Conservation (phyloP, 78 protist species). For the Dictyostelium brefeldianum region DNA sequence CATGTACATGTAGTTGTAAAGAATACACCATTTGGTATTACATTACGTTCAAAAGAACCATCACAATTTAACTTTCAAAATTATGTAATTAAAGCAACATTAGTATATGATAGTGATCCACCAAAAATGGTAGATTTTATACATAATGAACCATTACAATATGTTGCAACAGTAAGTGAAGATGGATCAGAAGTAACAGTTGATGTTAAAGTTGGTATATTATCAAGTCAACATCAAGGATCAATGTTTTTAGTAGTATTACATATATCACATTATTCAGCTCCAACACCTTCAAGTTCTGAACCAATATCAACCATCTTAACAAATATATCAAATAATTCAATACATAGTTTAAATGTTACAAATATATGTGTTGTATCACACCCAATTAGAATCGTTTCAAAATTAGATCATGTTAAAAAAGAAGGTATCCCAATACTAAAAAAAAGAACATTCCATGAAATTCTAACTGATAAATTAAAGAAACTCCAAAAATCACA, state of each 20-base stretch:
- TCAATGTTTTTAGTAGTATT: slow-evolving; percentile 60
- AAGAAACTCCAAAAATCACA: slow-evolving; percentile 54
- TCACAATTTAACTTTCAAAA: slow-evolving; percentile 47
- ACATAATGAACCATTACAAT: slow-evolving; percentile 74
- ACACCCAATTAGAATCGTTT: slow-evolving; percentile 73
- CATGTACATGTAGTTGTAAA: slow-evolving; percentile 80
- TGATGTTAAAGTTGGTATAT: slow-evolving; percentile 56
- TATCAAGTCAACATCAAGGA: slow-evolving; percentile 73
- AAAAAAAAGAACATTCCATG: slow-evolving; percentile 72
- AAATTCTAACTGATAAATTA: slow-evolving; percentile 59
- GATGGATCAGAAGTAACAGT: slow-evolving; percentile 64
- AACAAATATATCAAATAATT: slow-evolving; percentile 18
- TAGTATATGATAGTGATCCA: slow-evolving; percentile 76
- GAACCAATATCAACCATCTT: slow-evolving; percentile 45
- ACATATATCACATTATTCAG: slow-evolving; percentile 11
- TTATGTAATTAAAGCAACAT: slow-evolving; percentile 49
- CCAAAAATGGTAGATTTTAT: slow-evolving; percentile 77
- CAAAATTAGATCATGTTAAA: slow-evolving; percentile 69
- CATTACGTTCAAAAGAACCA: slow-evolving; percentile 31
- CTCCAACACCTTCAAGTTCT: slow-evolving; percentile 58
- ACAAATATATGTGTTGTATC: slow-evolving; percentile 35
- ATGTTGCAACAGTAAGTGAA: slow-evolving; percentile 61
- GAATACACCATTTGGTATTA: slow-evolving; percentile 72
- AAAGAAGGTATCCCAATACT: slow-evolving; percentile 72
- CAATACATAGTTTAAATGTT: background rate